These are phyloP conservation scores for Rhododendron henanense DNA, from an alignment of 148 eudicot genomes.

Conservation along the genomic window DNA sequence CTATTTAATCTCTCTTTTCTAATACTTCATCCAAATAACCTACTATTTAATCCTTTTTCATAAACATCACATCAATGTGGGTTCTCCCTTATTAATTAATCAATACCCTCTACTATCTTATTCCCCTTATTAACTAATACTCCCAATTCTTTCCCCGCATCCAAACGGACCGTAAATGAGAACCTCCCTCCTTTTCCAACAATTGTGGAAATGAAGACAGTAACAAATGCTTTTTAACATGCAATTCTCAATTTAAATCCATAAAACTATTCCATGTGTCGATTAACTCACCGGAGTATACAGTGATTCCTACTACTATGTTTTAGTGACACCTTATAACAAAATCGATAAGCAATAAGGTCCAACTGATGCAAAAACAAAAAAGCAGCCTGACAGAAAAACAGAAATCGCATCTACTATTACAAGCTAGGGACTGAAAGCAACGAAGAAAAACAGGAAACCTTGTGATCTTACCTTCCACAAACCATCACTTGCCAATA, in stretches of 20 bases:
- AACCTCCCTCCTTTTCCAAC: not conserved
- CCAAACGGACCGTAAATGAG: too few species aligned
- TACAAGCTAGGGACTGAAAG: not conserved
- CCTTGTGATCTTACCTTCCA: constrained; percentile 44
- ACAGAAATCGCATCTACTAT: not conserved
- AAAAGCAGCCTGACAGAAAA: not conserved
- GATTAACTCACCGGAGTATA: not conserved
- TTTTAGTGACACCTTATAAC: not conserved
- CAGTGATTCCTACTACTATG: not conserved
- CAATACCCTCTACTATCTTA: too few species aligned
- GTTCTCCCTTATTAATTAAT: too few species aligned
- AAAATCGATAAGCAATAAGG: not conserved
- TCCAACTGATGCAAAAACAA: not conserved
- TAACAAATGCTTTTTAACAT: not conserved
- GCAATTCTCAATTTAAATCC: not conserved
- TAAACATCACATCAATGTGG: too few species aligned
- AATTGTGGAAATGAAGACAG: not conserved
- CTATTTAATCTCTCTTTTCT: too few species aligned
- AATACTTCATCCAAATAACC: too few species aligned
- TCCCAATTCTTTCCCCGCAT: too few species aligned
- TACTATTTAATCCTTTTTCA: too few species aligned
- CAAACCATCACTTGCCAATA: constrained; percentile 60
- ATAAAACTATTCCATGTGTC: not conserved
- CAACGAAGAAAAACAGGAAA: not conserved
- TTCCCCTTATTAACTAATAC: too few species aligned